Conservation (phyloP, 1,139 yeast species). For the Kodamaea suecica region DNA sequence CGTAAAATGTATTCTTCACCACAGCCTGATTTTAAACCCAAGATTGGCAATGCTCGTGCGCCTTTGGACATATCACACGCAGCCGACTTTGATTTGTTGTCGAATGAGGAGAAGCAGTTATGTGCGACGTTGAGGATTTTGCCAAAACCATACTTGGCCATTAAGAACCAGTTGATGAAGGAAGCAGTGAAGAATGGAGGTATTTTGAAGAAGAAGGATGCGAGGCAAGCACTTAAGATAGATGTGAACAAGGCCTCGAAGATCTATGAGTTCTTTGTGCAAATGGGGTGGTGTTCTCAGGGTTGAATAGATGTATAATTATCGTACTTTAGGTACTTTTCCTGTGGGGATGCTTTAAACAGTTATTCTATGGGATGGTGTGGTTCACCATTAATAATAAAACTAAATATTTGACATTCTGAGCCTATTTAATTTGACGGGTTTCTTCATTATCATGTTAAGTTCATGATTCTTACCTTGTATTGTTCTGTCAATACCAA, state of each 20-base stretch:
- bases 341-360: no score
- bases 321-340: no score
- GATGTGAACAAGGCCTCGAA: constrained; percentile 85
- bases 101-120: constrained; percentile 80
- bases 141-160: constrained; percentile 92
- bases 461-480: no score
- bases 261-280: constrained; percentile 87
- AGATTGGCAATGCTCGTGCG: constrained; percentile 40
- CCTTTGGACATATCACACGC: constrained; percentile 78
- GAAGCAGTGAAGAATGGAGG: constrained; percentile 88
- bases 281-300: constrained; percentile 78
- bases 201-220: constrained; percentile 72
- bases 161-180: constrained; percentile 86
- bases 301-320: constrained; percentile 33
- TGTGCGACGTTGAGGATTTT: constrained; percentile 80
- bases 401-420: no score
- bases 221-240: constrained; percentile 76
- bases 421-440: no score
- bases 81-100: constrained; percentile 75
- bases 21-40: constrained; percentile 42
- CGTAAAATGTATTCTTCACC: constrained; percentile 28
- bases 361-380: no score
- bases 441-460: no score
- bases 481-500: no score
- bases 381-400: no score